These are phyloP conservation scores for Gossypium ekmanianum DNA, from an alignment of 345 rosid genomes.

Conservation along the genomic window DNA sequence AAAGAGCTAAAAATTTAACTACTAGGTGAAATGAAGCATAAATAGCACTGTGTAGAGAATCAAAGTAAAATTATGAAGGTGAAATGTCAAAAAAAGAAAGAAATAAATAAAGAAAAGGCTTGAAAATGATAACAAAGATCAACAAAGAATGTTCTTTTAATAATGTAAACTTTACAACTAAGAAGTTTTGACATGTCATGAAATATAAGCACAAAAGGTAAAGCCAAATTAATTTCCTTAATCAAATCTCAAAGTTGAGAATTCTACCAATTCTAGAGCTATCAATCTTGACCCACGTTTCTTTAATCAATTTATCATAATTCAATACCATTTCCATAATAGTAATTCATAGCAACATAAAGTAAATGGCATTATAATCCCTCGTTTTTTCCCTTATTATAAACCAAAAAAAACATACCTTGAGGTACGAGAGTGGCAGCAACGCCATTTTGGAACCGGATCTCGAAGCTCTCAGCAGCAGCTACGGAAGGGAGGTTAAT, in stretches of 20 bases:
- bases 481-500: conserved; percentile 71
- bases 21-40: not conserved
- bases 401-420: conserved; percentile 34
- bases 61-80: not conserved
- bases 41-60: not conserved
- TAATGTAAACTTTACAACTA: not conserved
- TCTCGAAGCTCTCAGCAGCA: conserved; percentile 72
- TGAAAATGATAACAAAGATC: not conserved
- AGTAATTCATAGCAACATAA: not conserved
- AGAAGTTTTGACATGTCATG: not conserved
- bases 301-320: not conserved
- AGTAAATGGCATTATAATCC: conserved; percentile 1
- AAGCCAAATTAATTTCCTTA: not conserved
- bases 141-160: not conserved
- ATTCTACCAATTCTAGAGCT: not conserved
- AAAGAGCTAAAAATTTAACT: not conserved
- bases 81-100: not conserved
- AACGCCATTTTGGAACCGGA: conserved; percentile 69
- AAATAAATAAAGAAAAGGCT: not conserved
- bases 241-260: conserved; percentile 7
- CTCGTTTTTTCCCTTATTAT: not conserved
- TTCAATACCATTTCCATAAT: not conserved
- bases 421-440: conserved; percentile 74
- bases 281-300: not conserved
- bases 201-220: not conserved